These are phyloP conservation scores for Geotrichum bryndzae DNA, from an alignment of 1,139 yeast genomes.

Conservation along the genomic window DNA sequence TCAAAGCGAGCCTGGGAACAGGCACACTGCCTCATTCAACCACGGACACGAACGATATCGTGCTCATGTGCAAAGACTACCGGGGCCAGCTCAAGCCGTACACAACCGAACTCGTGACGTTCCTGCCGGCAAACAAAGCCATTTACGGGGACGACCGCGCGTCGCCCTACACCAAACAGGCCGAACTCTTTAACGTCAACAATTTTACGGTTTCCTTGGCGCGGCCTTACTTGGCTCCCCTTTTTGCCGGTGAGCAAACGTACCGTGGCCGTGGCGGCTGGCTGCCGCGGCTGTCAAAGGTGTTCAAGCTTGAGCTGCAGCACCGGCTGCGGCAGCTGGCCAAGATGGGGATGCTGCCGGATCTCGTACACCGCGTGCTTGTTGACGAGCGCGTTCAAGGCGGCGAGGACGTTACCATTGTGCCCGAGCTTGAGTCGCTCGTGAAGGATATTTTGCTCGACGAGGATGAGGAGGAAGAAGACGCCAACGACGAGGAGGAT, in stretches of 20 bases:
- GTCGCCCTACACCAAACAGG: conserved; percentile 78
- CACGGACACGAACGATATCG: conserved; percentile 42
- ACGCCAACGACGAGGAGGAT: background rate
- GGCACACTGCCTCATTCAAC: conserved; percentile 43
- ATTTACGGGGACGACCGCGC: conserved; percentile 35
- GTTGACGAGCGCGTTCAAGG: conserved; percentile 86
- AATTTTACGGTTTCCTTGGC: conserved; percentile 87
- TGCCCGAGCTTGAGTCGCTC: conserved; percentile 71
- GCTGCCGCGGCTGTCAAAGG: conserved; percentile 41
- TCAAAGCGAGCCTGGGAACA: conserved; percentile 62
- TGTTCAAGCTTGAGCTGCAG: conserved; percentile 62
- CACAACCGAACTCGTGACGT: conserved; percentile 18
- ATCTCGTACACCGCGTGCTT: conserved; percentile 64
- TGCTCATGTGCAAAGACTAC: conserved; percentile 61
- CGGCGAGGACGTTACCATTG: conserved; percentile 77
- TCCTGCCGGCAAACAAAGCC: conserved; percentile 40
- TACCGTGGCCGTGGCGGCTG: conserved; percentile 50
- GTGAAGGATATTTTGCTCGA: conserved; percentile 65
- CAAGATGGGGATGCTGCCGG: conserved; percentile 68
- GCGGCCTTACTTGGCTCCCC: conserved; percentile 87
- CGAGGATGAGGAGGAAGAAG: conserved; percentile 59
- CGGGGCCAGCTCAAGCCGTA: conserved; percentile 29
- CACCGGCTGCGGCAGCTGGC: conserved; percentile 79
- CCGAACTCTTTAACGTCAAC: conserved; percentile 90
- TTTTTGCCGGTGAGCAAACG: conserved; percentile 74